Conservation (phyloP, 768 basidiomycete species). For the Cyclocybe cylindracea region DNA sequence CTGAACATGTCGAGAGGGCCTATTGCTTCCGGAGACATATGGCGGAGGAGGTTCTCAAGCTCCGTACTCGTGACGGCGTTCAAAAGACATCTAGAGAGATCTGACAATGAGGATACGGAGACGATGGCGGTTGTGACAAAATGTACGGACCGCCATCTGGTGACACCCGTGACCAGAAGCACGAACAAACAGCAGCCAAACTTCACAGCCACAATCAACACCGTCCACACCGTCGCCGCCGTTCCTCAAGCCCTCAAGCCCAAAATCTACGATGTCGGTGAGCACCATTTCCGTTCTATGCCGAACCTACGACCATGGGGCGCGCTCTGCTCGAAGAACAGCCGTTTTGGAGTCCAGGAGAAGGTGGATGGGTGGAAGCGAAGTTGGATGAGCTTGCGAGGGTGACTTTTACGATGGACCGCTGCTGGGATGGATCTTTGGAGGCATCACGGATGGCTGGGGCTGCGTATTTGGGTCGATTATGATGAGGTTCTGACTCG, state of each 20-base stretch:
- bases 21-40: too few species aligned
- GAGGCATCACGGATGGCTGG: slow-evolving; percentile 6
- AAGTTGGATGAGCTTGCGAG: slow-evolving; percentile 14
- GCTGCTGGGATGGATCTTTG: neutral
- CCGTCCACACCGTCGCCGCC: slow-evolving; percentile 22
- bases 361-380: slow-evolving; percentile 23
- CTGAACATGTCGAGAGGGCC: too few species aligned
- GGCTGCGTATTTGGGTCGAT: slow-evolving; percentile 2
- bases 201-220: slow-evolving; percentile 8
- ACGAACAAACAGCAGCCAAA: too few species aligned
- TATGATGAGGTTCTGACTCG: slow-evolving; percentile 7
- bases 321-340: slow-evolving; percentile 5
- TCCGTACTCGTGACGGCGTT: too few species aligned
- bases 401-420: neutral
- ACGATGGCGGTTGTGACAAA: too few species aligned
- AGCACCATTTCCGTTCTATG: slow-evolving; percentile 16
- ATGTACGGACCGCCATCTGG: too few species aligned
- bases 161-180: too few species aligned
- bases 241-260: slow-evolving; percentile 28
- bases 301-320: slow-evolving; percentile 14
- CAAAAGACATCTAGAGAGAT: too few species aligned
- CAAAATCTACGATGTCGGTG: slow-evolving; percentile 32
- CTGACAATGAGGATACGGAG: too few species aligned
- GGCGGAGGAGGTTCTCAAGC: too few species aligned
- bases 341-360: slow-evolving; percentile 4